Percentiles rank a stretch among this genome's conserved stretches.
These are phyloP conservation scores for Curvularia hawaiiensis DNA, from an alignment of 2,329 filamentous ascomycete genomes.

Conservation along the genomic window DNA sequence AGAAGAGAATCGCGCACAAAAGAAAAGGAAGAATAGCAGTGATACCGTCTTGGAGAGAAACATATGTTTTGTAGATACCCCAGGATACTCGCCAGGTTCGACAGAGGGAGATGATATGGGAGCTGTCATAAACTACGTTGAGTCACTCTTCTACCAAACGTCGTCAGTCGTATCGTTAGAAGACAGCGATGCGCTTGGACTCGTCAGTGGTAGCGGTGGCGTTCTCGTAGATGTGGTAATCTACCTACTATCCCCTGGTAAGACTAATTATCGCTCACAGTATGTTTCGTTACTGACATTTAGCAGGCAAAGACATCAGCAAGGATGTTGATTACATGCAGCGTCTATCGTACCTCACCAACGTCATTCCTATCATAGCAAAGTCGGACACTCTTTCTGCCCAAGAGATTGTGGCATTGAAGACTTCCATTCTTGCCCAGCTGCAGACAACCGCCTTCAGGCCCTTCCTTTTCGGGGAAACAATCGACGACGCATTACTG, in stretches of 20 bases:
- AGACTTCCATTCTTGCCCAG: slow-evolving; percentile 63
- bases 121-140: slow-evolving; percentile 68
- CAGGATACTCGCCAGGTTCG: slow-evolving; percentile 62
- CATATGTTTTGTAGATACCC: slow-evolving; percentile 89
- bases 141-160: slow-evolving; percentile 69
- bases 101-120: slow-evolving; percentile 27
- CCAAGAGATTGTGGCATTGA: slow-evolving; percentile 63
- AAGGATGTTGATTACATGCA: slow-evolving; percentile 75
- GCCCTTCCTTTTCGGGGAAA: slow-evolving; percentile 68
- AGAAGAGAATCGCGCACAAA: slow-evolving; percentile 65
- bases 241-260: slow-evolving; percentile 78
- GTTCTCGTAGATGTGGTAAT: slow-evolving; percentile 83
- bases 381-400: slow-evolving; percentile 72
- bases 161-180: slow-evolving; percentile 65
- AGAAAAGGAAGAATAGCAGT: slow-evolving; percentile 68
- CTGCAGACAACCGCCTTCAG: slow-evolving; percentile 64
- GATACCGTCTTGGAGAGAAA: slow-evolving; percentile 88
- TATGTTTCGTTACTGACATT: slow-evolving; percentile 26
- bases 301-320: slow-evolving; percentile 44
- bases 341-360: slow-evolving; percentile 73
- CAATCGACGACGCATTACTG: slow-evolving; percentile 43
- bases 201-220: slow-evolving; percentile 82
- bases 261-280: slow-evolving; percentile 27
- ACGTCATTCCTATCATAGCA: slow-evolving; percentile 82
- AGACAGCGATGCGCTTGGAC: slow-evolving; percentile 74